Conservation (phyloP, 495 filamentous ascomycete genomes). For the Choiromyces venosus region DNA sequence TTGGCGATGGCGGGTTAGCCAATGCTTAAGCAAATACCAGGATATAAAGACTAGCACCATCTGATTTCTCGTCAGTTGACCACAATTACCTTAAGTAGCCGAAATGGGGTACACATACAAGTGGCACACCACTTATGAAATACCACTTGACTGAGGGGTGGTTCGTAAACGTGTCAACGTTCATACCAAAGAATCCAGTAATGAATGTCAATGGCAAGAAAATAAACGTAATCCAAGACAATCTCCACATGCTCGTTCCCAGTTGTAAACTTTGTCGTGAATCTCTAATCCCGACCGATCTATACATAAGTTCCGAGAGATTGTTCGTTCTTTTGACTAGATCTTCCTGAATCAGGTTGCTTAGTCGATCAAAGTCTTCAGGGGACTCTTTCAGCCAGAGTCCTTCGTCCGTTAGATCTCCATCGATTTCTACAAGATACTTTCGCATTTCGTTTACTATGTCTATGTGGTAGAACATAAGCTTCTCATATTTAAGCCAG, state of each 20-base stretch:
- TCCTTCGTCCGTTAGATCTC: conserved; percentile 34
- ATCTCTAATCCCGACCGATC: conserved; percentile 53
- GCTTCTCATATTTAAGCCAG: conserved; percentile 54
- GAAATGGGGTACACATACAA: conserved; percentile 32
- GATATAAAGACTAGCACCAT: conserved; percentile 47
- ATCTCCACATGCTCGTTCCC: conserved; percentile 48
- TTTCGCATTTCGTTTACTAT: conserved; percentile 49
- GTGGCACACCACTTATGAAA: conserved; percentile 48
- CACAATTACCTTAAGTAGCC: not conserved
- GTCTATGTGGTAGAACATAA: conserved; percentile 50
- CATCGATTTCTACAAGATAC: conserved; percentile 42
- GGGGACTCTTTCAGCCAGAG: conserved; percentile 46
- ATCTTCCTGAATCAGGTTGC: conserved; percentile 48
- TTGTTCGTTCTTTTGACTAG: conserved; percentile 50
- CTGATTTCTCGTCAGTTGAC: conserved; percentile 7
- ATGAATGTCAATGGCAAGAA: conserved; percentile 55
- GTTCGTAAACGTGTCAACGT: conserved; percentile 46
- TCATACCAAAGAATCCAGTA: conserved; percentile 54
- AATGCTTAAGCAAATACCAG: conserved; percentile 52
- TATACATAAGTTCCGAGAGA: conserved; percentile 52
- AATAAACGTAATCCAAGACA: conserved; percentile 52
- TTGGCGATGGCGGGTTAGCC: conserved; percentile 46
- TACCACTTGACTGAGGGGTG: conserved; percentile 52
- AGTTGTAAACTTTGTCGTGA: conserved; percentile 51
- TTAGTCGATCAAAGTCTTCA: conserved; percentile 47